Evolutionary conservation across 805 yeast genomes (phyloP).

Genomic region (Alloascoidea hylecoeti): DNA sequence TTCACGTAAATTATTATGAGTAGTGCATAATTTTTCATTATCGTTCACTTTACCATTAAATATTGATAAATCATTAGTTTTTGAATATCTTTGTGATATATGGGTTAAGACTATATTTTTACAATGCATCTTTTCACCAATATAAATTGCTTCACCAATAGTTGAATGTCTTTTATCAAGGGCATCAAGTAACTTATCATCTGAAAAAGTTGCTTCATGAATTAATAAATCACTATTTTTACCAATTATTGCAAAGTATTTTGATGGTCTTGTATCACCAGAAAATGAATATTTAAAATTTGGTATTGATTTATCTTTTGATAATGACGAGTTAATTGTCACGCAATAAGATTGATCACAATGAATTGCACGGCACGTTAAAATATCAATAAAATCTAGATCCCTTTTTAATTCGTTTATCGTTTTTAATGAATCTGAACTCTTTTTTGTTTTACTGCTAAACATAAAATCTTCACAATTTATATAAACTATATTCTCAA

Average conservation of each 20-base stretch:
- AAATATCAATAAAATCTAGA: constrained; percentile 24
- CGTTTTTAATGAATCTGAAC: not conserved
- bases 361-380: constrained; percentile 69
- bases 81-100: constrained; percentile 81
- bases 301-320: constrained; percentile 2
- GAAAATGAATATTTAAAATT: constrained; percentile 70
- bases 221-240: constrained; percentile 54
- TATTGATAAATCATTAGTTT: constrained; percentile 21
- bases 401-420: not conserved
- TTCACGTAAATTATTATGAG: not conserved
- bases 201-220: constrained; percentile 90
- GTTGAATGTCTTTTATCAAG: constrained; percentile 76
- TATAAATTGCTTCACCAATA: constrained; percentile 67
- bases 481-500: constrained; percentile 31
- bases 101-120: constrained; percentile 69
- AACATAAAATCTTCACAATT: constrained; percentile 46
- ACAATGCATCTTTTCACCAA: constrained; percentile 61
- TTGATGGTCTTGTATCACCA: constrained; percentile 88
- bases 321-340: constrained; percentile 20
- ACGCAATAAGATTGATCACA: constrained; percentile 73
- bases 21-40: not conserved
- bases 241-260: constrained; percentile 52
- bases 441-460: constrained; percentile 16
- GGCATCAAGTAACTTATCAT: constrained; percentile 68
- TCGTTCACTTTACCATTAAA: not conserved